Evolutionary conservation across 1,284 basidiomycete genomes (phyloP), one percentile per base, ranked within the genome.

Genomic region (Entoloma clypeatum): DNA sequence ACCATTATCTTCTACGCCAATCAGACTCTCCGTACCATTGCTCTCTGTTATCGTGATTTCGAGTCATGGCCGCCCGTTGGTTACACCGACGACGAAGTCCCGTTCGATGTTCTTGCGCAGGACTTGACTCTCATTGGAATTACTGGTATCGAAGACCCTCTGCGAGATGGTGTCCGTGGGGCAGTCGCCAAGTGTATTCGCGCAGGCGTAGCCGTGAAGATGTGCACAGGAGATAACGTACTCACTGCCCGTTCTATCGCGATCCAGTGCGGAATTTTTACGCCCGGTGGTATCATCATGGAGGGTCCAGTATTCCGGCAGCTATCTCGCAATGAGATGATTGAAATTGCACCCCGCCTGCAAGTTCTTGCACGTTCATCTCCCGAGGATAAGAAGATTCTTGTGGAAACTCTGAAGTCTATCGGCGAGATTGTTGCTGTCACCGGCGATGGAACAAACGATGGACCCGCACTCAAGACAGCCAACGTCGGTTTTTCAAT

Each of bases 201-300:
- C 41, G 95, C 96, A 27, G 94, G 94, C 52, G 93, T 99, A n/a
- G 75, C 78, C 21, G 84, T 99, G 69, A 98, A 97, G 72, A 99
- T 99, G 94, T 96, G 92, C 64, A 98, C 95, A 0, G 95, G 94
- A 59, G 95, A 99, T 67, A 99, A 98, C 54, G 89, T 94, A 36
- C 75, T 98, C 32, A 95, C 92, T 5, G 90, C 90, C 29, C 79
- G 89, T 17, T 97, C 93, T 5, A 99, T 99, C 55, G 93, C 95
- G 25, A 75, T 77, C 5, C 95, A 98, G 59, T 98, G 94, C 59
- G 92, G 94, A 30, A 97, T 98, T 61, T 96, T 88, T 65, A 87
- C 84, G 5, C 67, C 85, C 2, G 93, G 92, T 25, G 94, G 94
- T 34, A 81, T 97, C 54, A 88, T 98, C 64, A 96, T 98, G 89